Evolutionary conservation across 2,329 filamentous ascomycete genomes (phyloP), one percentile per base, ranked within the genome.

Genomic region (Apiospora rasikravindrae): DNA sequence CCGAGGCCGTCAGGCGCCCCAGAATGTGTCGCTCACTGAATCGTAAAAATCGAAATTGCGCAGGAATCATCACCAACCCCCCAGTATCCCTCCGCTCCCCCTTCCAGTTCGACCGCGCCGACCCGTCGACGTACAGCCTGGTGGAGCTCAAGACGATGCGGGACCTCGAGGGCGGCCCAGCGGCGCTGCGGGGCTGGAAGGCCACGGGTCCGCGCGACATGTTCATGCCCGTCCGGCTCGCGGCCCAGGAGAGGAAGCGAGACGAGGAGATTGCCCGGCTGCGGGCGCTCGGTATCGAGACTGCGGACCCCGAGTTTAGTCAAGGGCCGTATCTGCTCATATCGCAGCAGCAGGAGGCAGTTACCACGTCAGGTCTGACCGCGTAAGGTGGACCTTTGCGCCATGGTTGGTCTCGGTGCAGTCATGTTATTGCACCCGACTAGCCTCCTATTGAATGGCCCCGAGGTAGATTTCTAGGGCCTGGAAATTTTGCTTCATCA

Each of bases 61-160:
- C 49, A 53, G 49, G 49, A 53, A 53, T 53, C 13, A 53, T 53
- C 49, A 53, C 49, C n/a, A 53, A 53, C 11, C 49, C 49, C 49
- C 49, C 49, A 4, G 49, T 53, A 4, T 53, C 49, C 49, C 49
- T 53, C 49, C 49, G 49, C 8, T 26, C 49, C 24, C 49, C 49
- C 49, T 53, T 53, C 49, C 49, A 14, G 49, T 53, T 53, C n/a
- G n/a, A 53, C 49, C 49, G 49, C n/a, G n/a, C 49, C n/a, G 49
- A 53, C 49, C 49, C 49, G n/a, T 53, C 49, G 11, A 13, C n/a
- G 11, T 53, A 53, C 49, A 53, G 49, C 49, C 49, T 53, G 49
- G 49, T 53, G 4, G 49, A 53, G 49, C 49, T 53, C 49, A 53
- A 53, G 49, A 53, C 49, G 49, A 53, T 53, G 49, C 49, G 49